Conservation (phyloP, 2,329 filamentous ascomycete genomes). For the Microdochium bolleyi region DNA sequence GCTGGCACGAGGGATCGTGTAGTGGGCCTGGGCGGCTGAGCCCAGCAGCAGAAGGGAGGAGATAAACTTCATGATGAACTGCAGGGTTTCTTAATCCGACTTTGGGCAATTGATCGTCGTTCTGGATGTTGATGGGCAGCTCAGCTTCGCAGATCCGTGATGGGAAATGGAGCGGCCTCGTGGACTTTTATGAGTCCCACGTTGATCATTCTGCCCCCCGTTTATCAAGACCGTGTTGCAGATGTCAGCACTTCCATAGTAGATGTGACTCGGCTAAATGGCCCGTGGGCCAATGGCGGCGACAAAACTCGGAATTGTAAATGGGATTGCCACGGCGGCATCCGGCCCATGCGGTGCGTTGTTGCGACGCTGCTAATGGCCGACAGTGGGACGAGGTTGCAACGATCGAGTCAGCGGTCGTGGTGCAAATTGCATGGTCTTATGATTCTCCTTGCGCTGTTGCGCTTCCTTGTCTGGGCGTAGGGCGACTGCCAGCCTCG, state of each 20-base stretch:
- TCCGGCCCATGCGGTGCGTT: background rate
- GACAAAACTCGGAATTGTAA: background rate
- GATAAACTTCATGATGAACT: background rate
- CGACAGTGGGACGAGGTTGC: background rate
- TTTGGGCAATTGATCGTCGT: background rate
- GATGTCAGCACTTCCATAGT: background rate
- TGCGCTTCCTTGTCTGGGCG: background rate
- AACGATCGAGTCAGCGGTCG: background rate
- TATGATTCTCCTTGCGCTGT: background rate
- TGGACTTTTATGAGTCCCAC: background rate
- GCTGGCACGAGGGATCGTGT: background rate
- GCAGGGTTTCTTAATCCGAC: background rate
- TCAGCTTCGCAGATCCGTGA: background rate
- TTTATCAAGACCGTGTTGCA: background rate
- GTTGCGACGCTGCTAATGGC: background rate
- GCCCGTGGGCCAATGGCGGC: background rate
- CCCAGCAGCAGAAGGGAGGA: background rate
- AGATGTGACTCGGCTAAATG: background rate
- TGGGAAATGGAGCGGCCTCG: background rate
- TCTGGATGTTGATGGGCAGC: background rate
- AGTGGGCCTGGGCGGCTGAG: conserved; percentile 1
- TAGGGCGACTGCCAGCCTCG: background rate
- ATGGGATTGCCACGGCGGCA: background rate
- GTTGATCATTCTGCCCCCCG: background rate
- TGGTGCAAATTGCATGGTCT: background rate